phyloP scores from a whole-genome alignment of 2,329 filamentous ascomycete genomes.

The Periconia macrospinosa region DNA sequence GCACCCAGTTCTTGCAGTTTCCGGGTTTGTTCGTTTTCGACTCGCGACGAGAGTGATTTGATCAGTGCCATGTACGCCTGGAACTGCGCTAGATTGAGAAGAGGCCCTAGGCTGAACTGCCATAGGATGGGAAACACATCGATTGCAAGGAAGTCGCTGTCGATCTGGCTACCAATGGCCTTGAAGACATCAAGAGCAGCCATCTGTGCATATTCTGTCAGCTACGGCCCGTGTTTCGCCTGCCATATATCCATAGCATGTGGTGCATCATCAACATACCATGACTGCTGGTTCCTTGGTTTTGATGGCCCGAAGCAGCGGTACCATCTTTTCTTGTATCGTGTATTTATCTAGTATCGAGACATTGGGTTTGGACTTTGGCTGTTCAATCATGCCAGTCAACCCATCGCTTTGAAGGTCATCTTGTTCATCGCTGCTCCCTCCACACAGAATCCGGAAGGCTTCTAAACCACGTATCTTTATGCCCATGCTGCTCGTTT shows the following conservation, averaged over 20 bases:
- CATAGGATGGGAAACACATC: constrained; percentile 89
- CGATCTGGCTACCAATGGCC: constrained; percentile 79
- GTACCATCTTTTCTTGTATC: constrained; percentile 95
- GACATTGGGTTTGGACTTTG: constrained; percentile 65
- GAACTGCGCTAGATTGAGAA: constrained; percentile 84
- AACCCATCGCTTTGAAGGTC: constrained; percentile 66
- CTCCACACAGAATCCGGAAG: constrained; percentile 86
- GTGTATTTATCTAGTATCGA: constrained; percentile 95
- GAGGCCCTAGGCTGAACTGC: constrained; percentile 86
- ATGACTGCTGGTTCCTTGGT: constrained; percentile 98
- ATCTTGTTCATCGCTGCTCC: constrained; percentile 50
- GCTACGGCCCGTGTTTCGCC: not conserved
- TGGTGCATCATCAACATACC: constrained; percentile 43
- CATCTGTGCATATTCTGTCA: constrained; percentile 53
- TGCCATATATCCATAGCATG: not conserved
- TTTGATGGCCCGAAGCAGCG: constrained; percentile 88
- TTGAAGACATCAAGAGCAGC: constrained; percentile 82
- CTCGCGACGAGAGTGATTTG: constrained; percentile 73
- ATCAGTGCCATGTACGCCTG: constrained; percentile 88
- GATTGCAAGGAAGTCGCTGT: constrained; percentile 88
- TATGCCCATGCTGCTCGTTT: constrained; percentile 90
- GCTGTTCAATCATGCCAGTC: constrained; percentile 64
- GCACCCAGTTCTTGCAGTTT: constrained; percentile 84
- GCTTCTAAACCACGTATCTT: constrained; percentile 91
- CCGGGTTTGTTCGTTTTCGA: constrained; percentile 85